These are phyloP conservation scores for Tirmania nivea DNA, from an alignment of 495 filamentous ascomycete genomes.

Conservation along the genomic window DNA sequence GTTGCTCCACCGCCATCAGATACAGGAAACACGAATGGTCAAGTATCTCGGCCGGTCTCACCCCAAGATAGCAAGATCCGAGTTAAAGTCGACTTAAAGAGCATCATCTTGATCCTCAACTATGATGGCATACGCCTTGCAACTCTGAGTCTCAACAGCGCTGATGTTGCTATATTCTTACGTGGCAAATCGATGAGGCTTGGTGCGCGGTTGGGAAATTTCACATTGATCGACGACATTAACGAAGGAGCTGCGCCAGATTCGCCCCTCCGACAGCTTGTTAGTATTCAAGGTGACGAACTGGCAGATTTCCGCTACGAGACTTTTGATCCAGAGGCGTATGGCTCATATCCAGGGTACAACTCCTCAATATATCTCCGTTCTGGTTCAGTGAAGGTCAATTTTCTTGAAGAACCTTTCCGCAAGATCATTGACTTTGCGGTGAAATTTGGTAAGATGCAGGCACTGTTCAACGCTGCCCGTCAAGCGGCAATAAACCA, in stretches of 20 bases:
- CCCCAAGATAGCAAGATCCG: conserved; percentile 32
- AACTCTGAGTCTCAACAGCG: conserved; percentile 76
- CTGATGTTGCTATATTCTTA: conserved; percentile 73
- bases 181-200: conserved; percentile 67
- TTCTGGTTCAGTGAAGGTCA: conserved; percentile 84
- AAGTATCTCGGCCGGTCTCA: conserved; percentile 7
- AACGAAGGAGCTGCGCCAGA: conserved; percentile 67
- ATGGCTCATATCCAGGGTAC: conserved; percentile 67
- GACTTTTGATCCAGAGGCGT: conserved; percentile 59
- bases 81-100: conserved; percentile 81
- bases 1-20: conserved; percentile 17
- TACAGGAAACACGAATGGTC: conserved; percentile 20
- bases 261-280: conserved; percentile 63
- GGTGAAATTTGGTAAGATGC: conserved; percentile 98
- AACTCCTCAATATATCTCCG: conserved; percentile 74
- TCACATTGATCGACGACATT: conserved; percentile 79
- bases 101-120: conserved; percentile 86
- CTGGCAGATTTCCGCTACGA: conserved; percentile 96
- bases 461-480: conserved; percentile 93
- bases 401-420: conserved; percentile 91
- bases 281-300: conserved; percentile 86
- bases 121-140: conserved; percentile 92
- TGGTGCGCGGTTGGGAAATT: conserved; percentile 62
- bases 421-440: conserved; percentile 94
- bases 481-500: conserved; percentile 87